Percentiles rank a stretch among this genome's conserved stretches.
These are phyloP conservation scores for Herpetospermum pedunculosum DNA, from an alignment of 306 rosid species.

Conservation along the genomic window DNA sequence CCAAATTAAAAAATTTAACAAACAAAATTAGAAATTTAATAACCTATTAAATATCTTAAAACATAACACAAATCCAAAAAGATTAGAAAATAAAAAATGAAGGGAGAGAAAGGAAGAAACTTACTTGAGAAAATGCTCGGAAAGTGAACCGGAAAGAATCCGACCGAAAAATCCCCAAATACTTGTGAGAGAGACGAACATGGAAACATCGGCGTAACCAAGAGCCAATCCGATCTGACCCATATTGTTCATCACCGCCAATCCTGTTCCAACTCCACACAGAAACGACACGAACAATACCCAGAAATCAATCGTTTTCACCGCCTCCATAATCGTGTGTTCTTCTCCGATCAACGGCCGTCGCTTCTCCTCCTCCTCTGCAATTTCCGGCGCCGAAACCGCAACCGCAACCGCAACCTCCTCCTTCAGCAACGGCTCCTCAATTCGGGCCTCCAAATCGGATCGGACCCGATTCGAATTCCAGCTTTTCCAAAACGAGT, in stretches of 20 bases:
- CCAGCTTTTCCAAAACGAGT: constrained; percentile 22
- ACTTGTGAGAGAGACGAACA: constrained; percentile 60
- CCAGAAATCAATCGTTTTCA: constrained; percentile 67
- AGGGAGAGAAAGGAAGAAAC: background rate
- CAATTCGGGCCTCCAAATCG: constrained; percentile 28
- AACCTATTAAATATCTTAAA: too few species aligned
- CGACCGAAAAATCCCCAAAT: constrained; percentile 84
- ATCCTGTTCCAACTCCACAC: constrained; percentile 88
- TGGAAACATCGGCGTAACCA: constrained; percentile 64
- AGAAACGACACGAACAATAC: constrained; percentile 69
- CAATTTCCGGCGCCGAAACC: too few species aligned
- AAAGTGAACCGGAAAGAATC: constrained; percentile 47
- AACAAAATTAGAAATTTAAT: too few species aligned
- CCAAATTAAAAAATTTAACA: too few species aligned
- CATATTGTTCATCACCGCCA: constrained; percentile 84
- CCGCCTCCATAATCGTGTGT: constrained; percentile 52
- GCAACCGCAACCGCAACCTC: background rate
- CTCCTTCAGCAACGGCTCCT: constrained; percentile 30
- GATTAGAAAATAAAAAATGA: background rate
- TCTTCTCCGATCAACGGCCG: constrained; percentile 71
- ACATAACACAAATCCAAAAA: too few species aligned
- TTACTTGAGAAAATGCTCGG: constrained; percentile 74
- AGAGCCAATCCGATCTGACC: constrained; percentile 90
- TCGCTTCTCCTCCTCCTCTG: background rate
- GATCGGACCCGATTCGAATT: background rate